These are phyloP conservation scores for Williopsis jadinii DNA, from an alignment of 1,139 yeast species.

Conservation along the genomic window DNA sequence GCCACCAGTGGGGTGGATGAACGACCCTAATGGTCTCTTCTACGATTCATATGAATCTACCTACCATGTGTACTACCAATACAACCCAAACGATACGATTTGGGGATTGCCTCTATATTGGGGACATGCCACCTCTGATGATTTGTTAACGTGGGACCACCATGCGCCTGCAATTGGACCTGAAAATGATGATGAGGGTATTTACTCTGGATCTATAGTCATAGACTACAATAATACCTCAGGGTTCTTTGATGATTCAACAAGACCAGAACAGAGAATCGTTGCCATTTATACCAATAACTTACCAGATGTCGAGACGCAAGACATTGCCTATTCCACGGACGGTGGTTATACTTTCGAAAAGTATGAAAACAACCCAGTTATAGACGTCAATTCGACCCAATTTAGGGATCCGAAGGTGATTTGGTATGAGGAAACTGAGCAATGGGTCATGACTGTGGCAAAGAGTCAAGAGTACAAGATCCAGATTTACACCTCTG, in stretches of 20 bases:
- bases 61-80: slow-evolving; percentile 31
- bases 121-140: slow-evolving; percentile 32
- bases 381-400: slow-evolving; percentile 24
- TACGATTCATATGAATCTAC: slow-evolving; percentile 19
- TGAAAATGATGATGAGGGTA: slow-evolving; percentile 23
- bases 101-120: slow-evolving; percentile 28
- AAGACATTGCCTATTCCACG: slow-evolving; percentile 27
- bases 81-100: slow-evolving; percentile 25
- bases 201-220: slow-evolving; percentile 31
- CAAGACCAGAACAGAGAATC: slow-evolving; percentile 25
- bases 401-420: slow-evolving; percentile 37
- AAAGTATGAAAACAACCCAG: slow-evolving; percentile 28
- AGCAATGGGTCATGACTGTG: slow-evolving; percentile 31
- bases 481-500: slow-evolving; percentile 27
- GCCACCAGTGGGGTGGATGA: slow-evolving; percentile 24
- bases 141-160: slow-evolving; percentile 28
- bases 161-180: slow-evolving; percentile 26
- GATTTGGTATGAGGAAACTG: slow-evolving; percentile 28
- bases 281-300: slow-evolving; percentile 31
- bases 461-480: slow-evolving; percentile 29
- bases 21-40: slow-evolving; percentile 25
- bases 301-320: slow-evolving; percentile 24
- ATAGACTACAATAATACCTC: slow-evolving; percentile 31
- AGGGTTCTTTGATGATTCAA: slow-evolving; percentile 26
- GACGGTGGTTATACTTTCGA: slow-evolving; percentile 32